phyloP scores from a whole-genome alignment of 2,329 filamentous ascomycete species.

The Trichocomaceae sp. region DNA sequence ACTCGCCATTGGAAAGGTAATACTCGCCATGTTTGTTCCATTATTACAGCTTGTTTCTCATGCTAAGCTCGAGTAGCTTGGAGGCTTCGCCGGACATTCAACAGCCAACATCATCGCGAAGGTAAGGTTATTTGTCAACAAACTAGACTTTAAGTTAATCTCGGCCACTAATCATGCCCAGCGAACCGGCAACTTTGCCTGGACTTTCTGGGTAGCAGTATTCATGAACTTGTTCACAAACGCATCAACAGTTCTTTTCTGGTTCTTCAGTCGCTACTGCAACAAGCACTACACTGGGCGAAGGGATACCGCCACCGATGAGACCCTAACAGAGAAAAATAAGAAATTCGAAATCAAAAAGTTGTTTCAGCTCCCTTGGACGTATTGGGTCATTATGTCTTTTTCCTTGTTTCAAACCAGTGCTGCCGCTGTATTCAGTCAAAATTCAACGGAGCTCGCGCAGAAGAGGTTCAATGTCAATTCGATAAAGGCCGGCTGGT shows the following conservation, averaged over 20 bases:
- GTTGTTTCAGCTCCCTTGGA: slow-evolving; percentile 53
- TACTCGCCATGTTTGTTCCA: neutral
- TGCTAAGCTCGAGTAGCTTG: slow-evolving; percentile 33
- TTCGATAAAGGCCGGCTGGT: slow-evolving; percentile 54
- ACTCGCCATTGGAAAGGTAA: slow-evolving; percentile 50
- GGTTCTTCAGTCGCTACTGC: slow-evolving; percentile 49
- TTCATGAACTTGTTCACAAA: slow-evolving; percentile 62
- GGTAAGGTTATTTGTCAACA: slow-evolving; percentile 17
- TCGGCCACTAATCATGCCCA: slow-evolving; percentile 15
- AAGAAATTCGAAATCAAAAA: slow-evolving; percentile 52
- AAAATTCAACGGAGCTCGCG: slow-evolving; percentile 56
- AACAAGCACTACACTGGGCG: slow-evolving; percentile 43
- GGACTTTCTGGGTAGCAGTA: slow-evolving; percentile 58
- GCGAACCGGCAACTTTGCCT: slow-evolving; percentile 54
- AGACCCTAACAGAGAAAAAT: slow-evolving; percentile 54
- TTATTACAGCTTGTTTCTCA: neutral
- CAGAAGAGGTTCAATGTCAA: slow-evolving; percentile 54
- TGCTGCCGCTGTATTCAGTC: slow-evolving; percentile 48
- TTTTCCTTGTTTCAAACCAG: slow-evolving; percentile 56
- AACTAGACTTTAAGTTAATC: neutral
- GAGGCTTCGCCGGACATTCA: slow-evolving; percentile 54
- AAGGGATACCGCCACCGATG: slow-evolving; percentile 52
- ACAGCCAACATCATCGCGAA: slow-evolving; percentile 55
- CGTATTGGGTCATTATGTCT: slow-evolving; percentile 50
- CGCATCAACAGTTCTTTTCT: slow-evolving; percentile 47